Conservation (phyloP, 2,329 filamentous ascomycete genomes). For the Fusarium sp. region DNA sequence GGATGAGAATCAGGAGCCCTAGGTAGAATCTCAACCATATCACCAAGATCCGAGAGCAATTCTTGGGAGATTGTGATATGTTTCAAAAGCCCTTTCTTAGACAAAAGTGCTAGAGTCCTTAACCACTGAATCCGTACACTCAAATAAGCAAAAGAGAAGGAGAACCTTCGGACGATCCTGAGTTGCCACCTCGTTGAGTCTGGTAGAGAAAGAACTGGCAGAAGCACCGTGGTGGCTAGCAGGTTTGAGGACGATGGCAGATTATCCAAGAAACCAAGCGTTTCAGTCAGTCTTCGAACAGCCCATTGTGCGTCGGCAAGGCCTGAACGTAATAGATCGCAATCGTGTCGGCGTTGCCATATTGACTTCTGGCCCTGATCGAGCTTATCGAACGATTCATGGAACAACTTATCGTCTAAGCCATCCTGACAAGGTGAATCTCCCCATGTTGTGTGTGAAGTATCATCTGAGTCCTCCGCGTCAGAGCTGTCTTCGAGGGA, state of each 20-base stretch:
- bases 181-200: no score
- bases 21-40: not conserved
- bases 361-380: no score
- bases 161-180: accelerated
- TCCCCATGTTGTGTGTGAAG: no score
- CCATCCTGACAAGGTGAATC: no score
- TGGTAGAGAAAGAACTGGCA: no score
- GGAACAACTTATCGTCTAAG: no score
- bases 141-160: not conserved
- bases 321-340: not conserved
- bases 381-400: no score
- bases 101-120: not conserved
- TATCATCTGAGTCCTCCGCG: no score
- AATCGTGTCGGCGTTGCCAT: not conserved
- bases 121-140: not conserved
- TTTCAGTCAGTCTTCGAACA: not conserved
- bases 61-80: not conserved
- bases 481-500: no score
- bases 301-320: not conserved
- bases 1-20: no score
- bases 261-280: not conserved
- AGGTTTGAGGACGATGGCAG: no score
- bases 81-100: not conserved
- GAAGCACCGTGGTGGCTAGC: no score
- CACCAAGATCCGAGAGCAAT: accelerated